phyloP scores from a whole-genome alignment of 2,329 filamentous ascomycete species.

The Nemania bipapillata region DNA sequence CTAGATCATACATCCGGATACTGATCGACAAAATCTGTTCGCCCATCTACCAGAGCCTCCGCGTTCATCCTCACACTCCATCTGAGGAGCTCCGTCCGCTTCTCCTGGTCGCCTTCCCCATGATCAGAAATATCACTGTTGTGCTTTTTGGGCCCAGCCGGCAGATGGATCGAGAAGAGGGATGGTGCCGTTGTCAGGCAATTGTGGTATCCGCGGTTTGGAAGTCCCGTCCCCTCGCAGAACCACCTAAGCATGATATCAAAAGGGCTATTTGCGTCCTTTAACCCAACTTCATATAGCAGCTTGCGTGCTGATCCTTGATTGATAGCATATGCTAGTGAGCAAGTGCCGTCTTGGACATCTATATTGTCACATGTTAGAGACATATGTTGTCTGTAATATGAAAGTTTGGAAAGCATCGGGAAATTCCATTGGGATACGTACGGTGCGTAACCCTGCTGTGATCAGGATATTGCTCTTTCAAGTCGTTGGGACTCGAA shows the following conservation, averaged over 20 bases:
- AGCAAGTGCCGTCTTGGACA: conserved; percentile 55
- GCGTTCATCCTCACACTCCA: conserved; percentile 58
- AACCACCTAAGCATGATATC: conserved; percentile 61
- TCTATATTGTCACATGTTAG: no score
- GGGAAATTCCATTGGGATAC: no score
- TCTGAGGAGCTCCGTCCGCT: conserved; percentile 53
- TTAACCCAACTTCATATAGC: conserved; percentile 58
- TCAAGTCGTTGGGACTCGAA: conserved; percentile 53
- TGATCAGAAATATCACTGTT: conserved; percentile 55
- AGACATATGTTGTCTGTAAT: no score
- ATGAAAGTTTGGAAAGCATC: no score
- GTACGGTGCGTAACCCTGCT: conserved; percentile 57
- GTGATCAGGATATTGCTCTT: conserved; percentile 54
- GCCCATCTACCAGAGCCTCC: conserved; percentile 8
- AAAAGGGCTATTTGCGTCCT: conserved; percentile 54
- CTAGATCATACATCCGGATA: conserved; percentile 27
- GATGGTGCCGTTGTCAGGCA: conserved; percentile 57
- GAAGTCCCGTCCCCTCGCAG: conserved; percentile 55
- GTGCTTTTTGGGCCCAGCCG: conserved; percentile 51
- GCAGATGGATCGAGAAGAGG: conserved; percentile 60
- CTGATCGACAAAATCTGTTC: conserved; percentile 18
- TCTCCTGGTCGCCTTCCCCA: conserved; percentile 48
- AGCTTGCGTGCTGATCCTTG: conserved; percentile 58
- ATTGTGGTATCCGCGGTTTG: conserved; percentile 49
- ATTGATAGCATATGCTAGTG: conserved; percentile 59